phyloP scores from a whole-genome alignment of 106 monocot species.

The Dactylorhiza incarnata region DNA sequence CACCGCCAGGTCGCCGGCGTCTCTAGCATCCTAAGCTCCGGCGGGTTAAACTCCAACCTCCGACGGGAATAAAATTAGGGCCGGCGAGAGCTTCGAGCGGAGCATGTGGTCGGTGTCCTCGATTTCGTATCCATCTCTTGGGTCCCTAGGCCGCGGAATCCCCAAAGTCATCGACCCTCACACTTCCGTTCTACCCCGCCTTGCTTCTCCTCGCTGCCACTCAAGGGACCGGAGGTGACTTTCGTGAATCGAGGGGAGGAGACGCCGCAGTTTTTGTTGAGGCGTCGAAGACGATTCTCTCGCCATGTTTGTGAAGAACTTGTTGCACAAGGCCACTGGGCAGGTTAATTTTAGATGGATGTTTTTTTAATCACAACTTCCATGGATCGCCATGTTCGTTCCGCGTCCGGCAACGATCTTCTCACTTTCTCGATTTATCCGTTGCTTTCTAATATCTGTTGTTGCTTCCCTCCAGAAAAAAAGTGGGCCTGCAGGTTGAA shows the following conservation, averaged over 20 bases:
- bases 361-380: neutral
- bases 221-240: neutral
- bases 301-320: constrained; percentile 8
- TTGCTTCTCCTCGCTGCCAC: neutral
- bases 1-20: no score
- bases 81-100: no score
- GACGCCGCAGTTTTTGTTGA: neutral
- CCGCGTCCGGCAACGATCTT: neutral
- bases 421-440: neutral
- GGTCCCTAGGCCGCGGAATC: neutral
- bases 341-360: neutral
- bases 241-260: neutral
- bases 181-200: neutral
- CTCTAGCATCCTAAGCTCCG: no score
- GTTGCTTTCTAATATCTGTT: neutral
- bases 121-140: neutral
- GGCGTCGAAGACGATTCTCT: neutral
- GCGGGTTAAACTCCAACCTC: no score
- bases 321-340: constrained; percentile 6
- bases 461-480: neutral
- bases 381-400: neutral
- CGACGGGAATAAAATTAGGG: no score
- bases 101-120: neutral
- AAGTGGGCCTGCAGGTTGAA: no score
- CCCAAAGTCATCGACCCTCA: neutral